phyloP scores from a whole-genome alignment of 345 rosid genomes.

The Heritiera littoralis region DNA sequence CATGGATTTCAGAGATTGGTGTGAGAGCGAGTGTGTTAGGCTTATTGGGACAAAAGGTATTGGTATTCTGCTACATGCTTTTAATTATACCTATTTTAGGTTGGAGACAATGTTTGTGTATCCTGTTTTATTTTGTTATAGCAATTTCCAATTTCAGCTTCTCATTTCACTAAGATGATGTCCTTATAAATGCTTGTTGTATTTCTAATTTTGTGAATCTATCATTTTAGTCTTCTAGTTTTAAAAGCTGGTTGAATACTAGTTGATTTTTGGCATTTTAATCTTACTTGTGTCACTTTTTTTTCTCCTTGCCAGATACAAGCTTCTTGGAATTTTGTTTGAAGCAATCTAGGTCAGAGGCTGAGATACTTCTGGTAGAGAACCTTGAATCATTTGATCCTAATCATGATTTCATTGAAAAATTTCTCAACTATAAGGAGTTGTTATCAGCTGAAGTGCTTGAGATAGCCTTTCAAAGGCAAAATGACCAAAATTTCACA shows the following conservation, averaged over 20 bases:
- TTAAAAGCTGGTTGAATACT: neutral
- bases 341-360: slow-evolving; percentile 91
- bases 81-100: neutral
- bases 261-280: neutral
- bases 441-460: slow-evolving; percentile 77
- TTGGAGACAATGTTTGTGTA: neutral
- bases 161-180: neutral
- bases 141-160: neutral
- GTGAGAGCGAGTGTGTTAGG: slow-evolving; percentile 80
- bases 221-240: neutral
- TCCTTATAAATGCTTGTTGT: neutral
- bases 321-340: slow-evolving; percentile 89
- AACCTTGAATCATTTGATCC: slow-evolving; percentile 78
- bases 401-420: slow-evolving; percentile 81
- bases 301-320: slow-evolving; percentile 50
- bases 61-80: neutral
- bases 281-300: neutral
- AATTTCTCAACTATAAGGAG: slow-evolving; percentile 92
- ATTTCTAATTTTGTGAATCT: neutral
- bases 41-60: slow-evolving; percentile 87
- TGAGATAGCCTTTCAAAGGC: slow-evolving; percentile 79
- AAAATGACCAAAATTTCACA: slow-evolving; percentile 44
- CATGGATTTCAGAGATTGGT: slow-evolving; percentile 92
- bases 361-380: slow-evolving; percentile 71
- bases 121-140: neutral